Conservation (phyloP, 441 rosid genomes). For the Rhodomyrtus psidioides region DNA sequence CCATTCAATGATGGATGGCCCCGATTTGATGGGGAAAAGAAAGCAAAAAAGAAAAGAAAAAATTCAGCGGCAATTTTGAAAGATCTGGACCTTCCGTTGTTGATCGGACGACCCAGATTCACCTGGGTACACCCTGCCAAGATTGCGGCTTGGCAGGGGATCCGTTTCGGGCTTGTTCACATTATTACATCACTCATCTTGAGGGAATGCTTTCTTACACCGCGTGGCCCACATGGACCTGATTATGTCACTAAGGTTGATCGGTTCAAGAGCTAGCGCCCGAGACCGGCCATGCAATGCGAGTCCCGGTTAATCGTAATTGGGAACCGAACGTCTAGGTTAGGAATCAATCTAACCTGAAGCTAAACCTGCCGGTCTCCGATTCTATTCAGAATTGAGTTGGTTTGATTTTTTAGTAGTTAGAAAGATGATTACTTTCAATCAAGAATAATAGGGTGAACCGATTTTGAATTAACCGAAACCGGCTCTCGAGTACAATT, state of each 20-base stretch:
- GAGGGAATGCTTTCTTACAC: background rate
- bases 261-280: background rate
- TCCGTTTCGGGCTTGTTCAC: background rate
- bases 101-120: too few species aligned
- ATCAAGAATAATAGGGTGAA: background rate
- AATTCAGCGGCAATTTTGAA: too few species aligned
- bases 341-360: too few species aligned
- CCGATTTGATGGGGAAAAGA: too few species aligned
- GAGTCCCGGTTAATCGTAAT: background rate
- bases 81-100: too few species aligned
- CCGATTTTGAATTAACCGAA: rapidly evolving
- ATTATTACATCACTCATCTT: background rate
- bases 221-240: background rate
- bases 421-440: background rate
- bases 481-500: rapidly evolving
- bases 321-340: too few species aligned
- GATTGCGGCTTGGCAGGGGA: too few species aligned
- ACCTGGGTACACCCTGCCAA: too few species aligned
- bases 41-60: too few species aligned
- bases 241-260: background rate
- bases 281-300: background rate
- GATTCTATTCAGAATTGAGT: background rate
- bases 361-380: background rate
- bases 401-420: background rate
- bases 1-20: too few species aligned